Evolutionary conservation across 2,329 filamentous ascomycete genomes (phyloP).

Genomic region (Paracoccidioides brasiliensis): DNA sequence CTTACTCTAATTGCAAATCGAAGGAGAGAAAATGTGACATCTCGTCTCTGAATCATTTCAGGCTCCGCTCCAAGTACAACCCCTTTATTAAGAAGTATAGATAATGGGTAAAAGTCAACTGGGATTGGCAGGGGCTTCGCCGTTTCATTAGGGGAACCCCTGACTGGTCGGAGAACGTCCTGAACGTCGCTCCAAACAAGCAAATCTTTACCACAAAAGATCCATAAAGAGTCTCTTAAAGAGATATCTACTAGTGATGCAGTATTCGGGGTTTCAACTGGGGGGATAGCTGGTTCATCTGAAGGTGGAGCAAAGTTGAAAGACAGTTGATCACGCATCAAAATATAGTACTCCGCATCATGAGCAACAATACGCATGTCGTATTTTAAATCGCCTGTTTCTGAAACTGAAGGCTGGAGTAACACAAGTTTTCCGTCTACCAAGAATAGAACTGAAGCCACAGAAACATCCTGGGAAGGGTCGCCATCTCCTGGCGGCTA

Average conservation of each 20-base stretch:
- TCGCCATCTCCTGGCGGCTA: conserved; percentile 56
- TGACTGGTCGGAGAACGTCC: conserved; percentile 61
- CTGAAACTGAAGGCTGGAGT: conserved; percentile 72
- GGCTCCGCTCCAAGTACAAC: conserved; percentile 84
- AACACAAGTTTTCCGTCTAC: conserved; percentile 94
- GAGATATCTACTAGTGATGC: conserved; percentile 38
- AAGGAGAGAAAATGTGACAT: conserved; percentile 71
- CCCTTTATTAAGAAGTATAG: conserved; percentile 74
- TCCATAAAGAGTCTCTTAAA: conserved; percentile 81
- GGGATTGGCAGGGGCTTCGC: conserved; percentile 63
- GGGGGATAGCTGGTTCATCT: conserved; percentile 38
- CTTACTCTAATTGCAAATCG: conserved; percentile 72
- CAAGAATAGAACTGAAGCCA: conserved; percentile 88
- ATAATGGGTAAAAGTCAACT: conserved; percentile 92
- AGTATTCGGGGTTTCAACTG: conserved; percentile 28
- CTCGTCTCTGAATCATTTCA: conserved; percentile 82
- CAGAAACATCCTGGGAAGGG: conserved; percentile 85
- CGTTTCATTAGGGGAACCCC: conserved; percentile 47
- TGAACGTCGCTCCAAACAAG: conserved; percentile 82
- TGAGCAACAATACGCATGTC: conserved; percentile 96
- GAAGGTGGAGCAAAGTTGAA: conserved; percentile 35
- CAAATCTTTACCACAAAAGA: conserved; percentile 77
- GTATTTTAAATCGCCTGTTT: conserved; percentile 79
- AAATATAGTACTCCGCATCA: conserved; percentile 87
- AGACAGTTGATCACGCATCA: conserved; percentile 70